Base-by-base conservation (phyloP, 2,329 filamentous ascomycete species). In the Penicillium janthinellum region DNA sequence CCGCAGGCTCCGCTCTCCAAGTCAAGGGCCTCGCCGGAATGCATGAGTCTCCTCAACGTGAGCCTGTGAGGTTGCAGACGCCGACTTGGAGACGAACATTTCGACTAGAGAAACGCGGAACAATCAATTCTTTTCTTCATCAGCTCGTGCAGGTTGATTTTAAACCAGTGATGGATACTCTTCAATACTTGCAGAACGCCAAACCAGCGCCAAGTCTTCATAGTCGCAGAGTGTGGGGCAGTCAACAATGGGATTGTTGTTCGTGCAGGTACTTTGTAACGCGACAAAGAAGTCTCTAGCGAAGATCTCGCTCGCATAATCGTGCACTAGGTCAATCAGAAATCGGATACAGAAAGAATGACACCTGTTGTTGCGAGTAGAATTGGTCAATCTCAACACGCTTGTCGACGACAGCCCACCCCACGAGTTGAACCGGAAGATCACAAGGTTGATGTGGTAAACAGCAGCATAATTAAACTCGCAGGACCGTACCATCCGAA, bases 1-100 rank as follows among this genome's bases (percentile, higher is more conserved):
- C 62, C 64, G 62, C 59, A 60, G 56, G 56, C 64, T 63, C 65
- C 64, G 60, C 57, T 42, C 22, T 42, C 15, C 25, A 39, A 28
- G 50, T 53, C 38, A 28, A 6, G 25, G 37, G 50, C 37, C 25
- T 22, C 51, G 51, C 37, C 51, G 22, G 38, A 64, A 61, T 52
- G 58, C 55, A 47, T 39, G 17, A 50, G 5, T 22, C 34, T 31
- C 4, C 11, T 31, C 11, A 22, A 15, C 5, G 4, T 20, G 31
- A 25, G 42, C 3, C 11, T 44, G 42, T 20, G 17, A 25, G 42
- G 6, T 12, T 44, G 20, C 20, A 5, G 22, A 5, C 22, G 15
- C 22, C 2, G 22, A 15, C 12, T 7, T 4, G 20, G 7, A 35
- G 8, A 35, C 28, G 28, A 7, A 20, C 6, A 7, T 37, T 2